Percentiles rank a stretch among this genome's conserved stretches.
Evolutionary conservation across 768 basidiomycete genomes (phyloP).

Genomic region (Boletellus ananas): DNA sequence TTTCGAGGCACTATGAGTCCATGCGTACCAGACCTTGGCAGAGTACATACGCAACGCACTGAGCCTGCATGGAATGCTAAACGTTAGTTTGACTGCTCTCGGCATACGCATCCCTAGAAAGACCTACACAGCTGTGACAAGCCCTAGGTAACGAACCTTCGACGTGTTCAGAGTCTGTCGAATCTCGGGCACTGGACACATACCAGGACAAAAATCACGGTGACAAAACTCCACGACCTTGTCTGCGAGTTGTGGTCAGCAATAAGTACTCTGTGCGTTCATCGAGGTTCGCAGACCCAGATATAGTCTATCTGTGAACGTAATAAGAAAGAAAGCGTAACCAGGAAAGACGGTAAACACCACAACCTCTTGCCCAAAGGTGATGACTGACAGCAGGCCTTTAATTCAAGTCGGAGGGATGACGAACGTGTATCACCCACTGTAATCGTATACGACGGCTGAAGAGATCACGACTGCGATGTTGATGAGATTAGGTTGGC

Average conservation of each 20-base stretch:
- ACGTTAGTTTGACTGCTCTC: neutral
- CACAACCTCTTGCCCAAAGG: slow-evolving; percentile 17
- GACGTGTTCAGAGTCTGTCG: neutral
- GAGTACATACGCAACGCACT: slow-evolving; percentile 8
- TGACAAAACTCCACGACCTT: slow-evolving; percentile 14
- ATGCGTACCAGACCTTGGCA: neutral
- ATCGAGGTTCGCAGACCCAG: slow-evolving; percentile 13
- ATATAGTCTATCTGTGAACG: slow-evolving; percentile 9
- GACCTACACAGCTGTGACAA: slow-evolving; percentile 10
- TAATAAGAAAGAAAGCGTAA: neutral
- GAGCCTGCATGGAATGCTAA: neutral
- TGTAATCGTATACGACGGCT: slow-evolving; percentile 18
- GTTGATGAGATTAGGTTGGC: neutral
- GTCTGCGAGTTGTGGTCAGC: slow-evolving; percentile 9
- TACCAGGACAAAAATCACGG: slow-evolving; percentile 14
- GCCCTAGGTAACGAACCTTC: slow-evolving; percentile 20
- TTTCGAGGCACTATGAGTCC: slow-evolving; percentile 6
- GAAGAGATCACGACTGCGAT: slow-evolving; percentile 10
- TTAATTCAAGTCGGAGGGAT: neutral
- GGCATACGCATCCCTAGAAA: neutral
- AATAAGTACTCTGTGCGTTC: neutral
- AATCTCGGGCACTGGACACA: neutral
- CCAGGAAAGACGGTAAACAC: neutral
- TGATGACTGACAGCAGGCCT: slow-evolving; percentile 8
- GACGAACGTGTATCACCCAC: slow-evolving; percentile 6